phyloP scores from a whole-genome alignment of 2,329 filamentous ascomycete genomes.

The Neofusicoccum kwambonambiense region DNA sequence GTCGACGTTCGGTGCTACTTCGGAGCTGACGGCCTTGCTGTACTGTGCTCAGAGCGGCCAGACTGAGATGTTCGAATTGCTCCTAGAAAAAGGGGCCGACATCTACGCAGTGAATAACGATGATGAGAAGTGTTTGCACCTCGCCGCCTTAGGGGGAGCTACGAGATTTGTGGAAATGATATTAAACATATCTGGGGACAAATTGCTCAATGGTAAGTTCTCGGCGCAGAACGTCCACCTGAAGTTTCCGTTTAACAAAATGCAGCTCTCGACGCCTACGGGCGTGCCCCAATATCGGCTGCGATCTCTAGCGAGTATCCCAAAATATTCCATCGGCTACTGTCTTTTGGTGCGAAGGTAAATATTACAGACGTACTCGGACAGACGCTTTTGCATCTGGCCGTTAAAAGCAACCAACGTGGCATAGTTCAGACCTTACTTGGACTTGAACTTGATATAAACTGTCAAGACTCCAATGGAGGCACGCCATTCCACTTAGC shows the following conservation, averaged over 20 bases:
- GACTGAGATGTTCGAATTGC: background rate
- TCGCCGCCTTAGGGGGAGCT: accelerated
- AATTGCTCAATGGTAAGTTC: background rate
- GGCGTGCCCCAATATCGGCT: background rate
- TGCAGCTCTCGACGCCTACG: background rate
- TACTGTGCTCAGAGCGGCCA: accelerated
- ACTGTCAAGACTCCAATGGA: background rate
- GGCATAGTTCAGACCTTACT: background rate
- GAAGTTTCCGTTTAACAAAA: no score
- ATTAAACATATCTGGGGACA: accelerated
- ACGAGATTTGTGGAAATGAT: background rate
- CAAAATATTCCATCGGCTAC: background rate
- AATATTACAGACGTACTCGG: background rate
- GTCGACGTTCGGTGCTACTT: no score
- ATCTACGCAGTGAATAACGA: background rate
- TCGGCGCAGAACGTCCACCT: background rate
- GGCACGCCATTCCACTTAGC: background rate
- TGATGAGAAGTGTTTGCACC: background rate
- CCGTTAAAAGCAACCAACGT: background rate
- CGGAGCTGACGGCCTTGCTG: background rate
- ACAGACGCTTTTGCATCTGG: background rate
- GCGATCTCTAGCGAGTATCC: accelerated
- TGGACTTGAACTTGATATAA: no score
- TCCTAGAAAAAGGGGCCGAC: background rate
- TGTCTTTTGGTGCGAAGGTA: background rate